Evolutionary conservation across 306 rosid species (phyloP), one percentile per base, ranked within the genome.

Genomic region (Prunus mira): DNA sequence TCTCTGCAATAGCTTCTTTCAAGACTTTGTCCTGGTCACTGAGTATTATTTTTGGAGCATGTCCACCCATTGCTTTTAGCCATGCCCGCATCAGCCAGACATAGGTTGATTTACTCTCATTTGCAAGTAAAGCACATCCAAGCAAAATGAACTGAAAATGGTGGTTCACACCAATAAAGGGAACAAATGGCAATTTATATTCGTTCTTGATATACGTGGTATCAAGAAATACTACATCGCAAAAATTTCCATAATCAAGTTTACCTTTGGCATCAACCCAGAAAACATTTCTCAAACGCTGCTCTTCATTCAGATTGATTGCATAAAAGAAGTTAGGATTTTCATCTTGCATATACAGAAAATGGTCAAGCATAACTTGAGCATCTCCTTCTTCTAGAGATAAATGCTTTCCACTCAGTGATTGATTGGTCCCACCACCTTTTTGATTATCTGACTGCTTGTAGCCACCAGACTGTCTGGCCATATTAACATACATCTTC

Each of bases 241-340:
- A 34, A 84, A 87, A 87, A 72, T 72, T 65, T 22, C 77, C 77
- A 77, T 79, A 87, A 67, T 84, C 86, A 72, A 79, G 82, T 73
- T 82, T 84, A 67, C 78, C 82, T 84, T 79, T 82, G 45, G 88
- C 79, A 74, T 87, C 88, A 19, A 84, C 77, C 90, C 90, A 87
- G 52, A 87, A 82, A 18, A 84, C 86, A 56, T 79, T 87, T 74
- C 76, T 81, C 62, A 87, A 46, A 32, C 62, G 72, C 76, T 82
- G 88, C 76, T 79, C 84, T 76, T 81, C 84, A 74, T 84, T 84
- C 69, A 87, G 72, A 79, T 87, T 83, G 30, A 84, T 62, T 4
- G 88, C 87, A 73, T 84, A 87, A 71, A 87, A 87, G 80, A 84
- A 87, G 69, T 81, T 76, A 2, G 90, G 90, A 76, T 84, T 81